phyloP scores from a whole-genome alignment of 2,329 filamentous ascomycete genomes.

The Dothistroma pini region DNA sequence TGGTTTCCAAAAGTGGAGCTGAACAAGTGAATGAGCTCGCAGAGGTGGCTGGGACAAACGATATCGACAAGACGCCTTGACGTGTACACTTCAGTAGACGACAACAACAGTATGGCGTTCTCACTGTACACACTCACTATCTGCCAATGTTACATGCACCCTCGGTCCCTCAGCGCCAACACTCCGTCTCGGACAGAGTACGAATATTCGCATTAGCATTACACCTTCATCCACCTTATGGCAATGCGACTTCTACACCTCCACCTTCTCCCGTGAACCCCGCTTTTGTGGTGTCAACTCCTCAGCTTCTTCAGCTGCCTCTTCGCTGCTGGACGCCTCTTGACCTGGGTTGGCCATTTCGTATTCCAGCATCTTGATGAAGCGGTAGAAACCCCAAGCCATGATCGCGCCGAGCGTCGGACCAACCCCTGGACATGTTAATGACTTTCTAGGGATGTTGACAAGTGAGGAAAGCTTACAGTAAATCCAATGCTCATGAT shows the following conservation, averaged over 20 bases:
- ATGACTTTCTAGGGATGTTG: background rate
- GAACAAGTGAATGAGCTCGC: background rate
- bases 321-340: constrained; percentile 21
- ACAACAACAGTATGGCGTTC: background rate
- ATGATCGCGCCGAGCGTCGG: constrained; percentile 31
- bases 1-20: constrained; percentile 14
- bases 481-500: constrained; percentile 26
- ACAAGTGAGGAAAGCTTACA: constrained; percentile 14
- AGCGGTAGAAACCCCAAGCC: constrained; percentile 34
- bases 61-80: background rate
- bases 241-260: background rate
- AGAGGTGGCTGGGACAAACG: background rate
- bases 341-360: constrained; percentile 33
- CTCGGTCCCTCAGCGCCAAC: background rate
- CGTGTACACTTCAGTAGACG: background rate
- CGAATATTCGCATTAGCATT: constrained; percentile 3
- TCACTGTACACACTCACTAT: background rate
- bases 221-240: background rate
- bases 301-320: constrained; percentile 20
- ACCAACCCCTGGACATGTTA: constrained; percentile 28
- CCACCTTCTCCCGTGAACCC: constrained; percentile 8
- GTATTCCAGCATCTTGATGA: constrained; percentile 35
- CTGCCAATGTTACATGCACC: background rate
- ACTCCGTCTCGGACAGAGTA: background rate
- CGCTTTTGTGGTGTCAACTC: constrained; percentile 22